Conservation (phyloP, 2,329 filamentous ascomycete genomes). For the Cordyceps farinosa region DNA sequence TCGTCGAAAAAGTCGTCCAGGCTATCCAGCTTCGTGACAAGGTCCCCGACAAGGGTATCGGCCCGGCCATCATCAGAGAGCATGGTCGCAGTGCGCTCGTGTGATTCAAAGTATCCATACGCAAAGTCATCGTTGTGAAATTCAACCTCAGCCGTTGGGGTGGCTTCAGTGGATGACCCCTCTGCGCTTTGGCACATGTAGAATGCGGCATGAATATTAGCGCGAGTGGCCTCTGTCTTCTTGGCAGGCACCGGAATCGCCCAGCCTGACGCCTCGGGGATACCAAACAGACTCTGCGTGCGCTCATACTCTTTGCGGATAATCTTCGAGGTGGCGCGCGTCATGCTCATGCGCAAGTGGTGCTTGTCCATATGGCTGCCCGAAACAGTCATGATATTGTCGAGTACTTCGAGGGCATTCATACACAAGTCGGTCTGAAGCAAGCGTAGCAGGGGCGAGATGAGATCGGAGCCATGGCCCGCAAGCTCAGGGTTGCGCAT, state of each 20-base stretch:
- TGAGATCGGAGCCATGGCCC: slow-evolving; percentile 87
- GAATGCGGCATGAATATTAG: slow-evolving; percentile 93
- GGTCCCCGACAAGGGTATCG: slow-evolving; percentile 68
- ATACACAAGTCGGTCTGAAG: slow-evolving; percentile 92
- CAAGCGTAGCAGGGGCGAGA: slow-evolving; percentile 84
- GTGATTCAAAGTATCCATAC: slow-evolving; percentile 70
- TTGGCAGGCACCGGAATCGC: slow-evolving; percentile 89
- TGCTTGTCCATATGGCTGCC: slow-evolving; percentile 90
- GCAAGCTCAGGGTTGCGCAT: slow-evolving; percentile 90
- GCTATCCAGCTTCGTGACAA: slow-evolving; percentile 76
- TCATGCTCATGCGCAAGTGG: slow-evolving; percentile 97
- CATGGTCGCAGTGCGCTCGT: slow-evolving; percentile 83
- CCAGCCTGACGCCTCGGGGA: slow-evolving; percentile 94
- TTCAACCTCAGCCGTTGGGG: slow-evolving; percentile 79
- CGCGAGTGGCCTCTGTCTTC: slow-evolving; percentile 79
- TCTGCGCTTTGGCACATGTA: slow-evolving; percentile 80
- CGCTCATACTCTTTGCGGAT: slow-evolving; percentile 93
- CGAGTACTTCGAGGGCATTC: slow-evolving; percentile 84
- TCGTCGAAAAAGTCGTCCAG: slow-evolving; percentile 82
- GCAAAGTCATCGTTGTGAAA: slow-evolving; percentile 89
- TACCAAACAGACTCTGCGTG: slow-evolving; percentile 91
- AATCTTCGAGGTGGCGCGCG: slow-evolving; percentile 76
- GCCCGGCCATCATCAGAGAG: slow-evolving; percentile 76
- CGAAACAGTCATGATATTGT: slow-evolving; percentile 93
- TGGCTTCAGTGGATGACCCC: slow-evolving; percentile 54